phyloP scores from a whole-genome alignment of 139 green algal species.

The Edaphochlamys debaryana region DNA sequence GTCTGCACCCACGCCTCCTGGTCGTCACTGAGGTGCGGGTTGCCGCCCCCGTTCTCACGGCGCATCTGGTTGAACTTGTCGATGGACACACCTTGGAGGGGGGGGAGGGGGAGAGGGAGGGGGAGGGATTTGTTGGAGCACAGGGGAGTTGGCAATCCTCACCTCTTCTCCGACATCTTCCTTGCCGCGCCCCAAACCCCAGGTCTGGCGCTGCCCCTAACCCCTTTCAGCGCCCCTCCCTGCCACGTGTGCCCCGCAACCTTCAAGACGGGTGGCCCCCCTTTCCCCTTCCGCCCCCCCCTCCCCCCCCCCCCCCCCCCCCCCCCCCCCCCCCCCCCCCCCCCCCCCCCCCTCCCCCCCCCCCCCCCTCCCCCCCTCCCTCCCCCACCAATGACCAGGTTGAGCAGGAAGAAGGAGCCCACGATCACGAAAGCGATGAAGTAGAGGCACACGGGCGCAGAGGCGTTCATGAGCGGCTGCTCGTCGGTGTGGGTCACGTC shows the following conservation, averaged over 20 bases:
- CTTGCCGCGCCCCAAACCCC: too few species aligned
- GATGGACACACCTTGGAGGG: constrained; percentile 54
- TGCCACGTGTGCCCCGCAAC: too few species aligned
- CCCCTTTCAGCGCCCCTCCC: too few species aligned
- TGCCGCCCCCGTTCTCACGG: constrained; percentile 35
- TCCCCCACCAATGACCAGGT: constrained; percentile 45
- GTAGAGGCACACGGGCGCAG: constrained; percentile 63
- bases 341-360: neutral
- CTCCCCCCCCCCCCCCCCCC: too few species aligned
- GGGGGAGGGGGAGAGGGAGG: too few species aligned
- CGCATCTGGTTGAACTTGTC: constrained; percentile 67
- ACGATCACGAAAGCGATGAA: constrained; percentile 76
- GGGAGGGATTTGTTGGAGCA: too few species aligned
- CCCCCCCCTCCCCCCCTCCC: neutral
- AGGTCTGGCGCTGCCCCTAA: too few species aligned
- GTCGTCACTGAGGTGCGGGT: constrained; percentile 51
- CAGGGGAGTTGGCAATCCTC: too few species aligned
- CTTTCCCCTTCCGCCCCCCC: neutral
- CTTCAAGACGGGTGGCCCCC: too few species aligned
- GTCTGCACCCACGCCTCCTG: constrained; percentile 63
- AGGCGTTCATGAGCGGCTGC: constrained; percentile 63
- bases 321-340: neutral
- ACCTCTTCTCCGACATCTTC: too few species aligned
- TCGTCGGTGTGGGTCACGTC: constrained; percentile 57
- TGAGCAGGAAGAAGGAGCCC: constrained; percentile 47